A percentile compares a stretch with the other conserved stretches of the same genome.
These are phyloP conservation scores for Lyophyllum atratum DNA, from an alignment of 768 basidiomycete species.

Conservation along the genomic window DNA sequence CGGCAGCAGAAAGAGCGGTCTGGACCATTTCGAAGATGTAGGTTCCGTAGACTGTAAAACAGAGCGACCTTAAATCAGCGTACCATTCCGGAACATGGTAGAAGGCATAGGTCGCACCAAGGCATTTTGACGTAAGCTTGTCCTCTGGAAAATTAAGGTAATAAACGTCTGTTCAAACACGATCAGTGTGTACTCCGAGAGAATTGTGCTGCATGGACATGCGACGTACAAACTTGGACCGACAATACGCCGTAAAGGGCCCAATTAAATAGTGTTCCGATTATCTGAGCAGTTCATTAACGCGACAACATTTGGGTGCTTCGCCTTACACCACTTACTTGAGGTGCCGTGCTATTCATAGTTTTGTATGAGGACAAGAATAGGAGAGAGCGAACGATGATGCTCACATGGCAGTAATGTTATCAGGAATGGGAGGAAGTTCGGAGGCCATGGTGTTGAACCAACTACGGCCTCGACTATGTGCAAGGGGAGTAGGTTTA, in stretches of 20 bases:
- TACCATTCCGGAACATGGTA: no score
- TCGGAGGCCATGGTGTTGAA: not conserved
- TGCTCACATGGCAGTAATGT: not conserved
- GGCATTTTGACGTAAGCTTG: not conserved
- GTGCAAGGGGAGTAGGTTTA: no score
- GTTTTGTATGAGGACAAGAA: not conserved
- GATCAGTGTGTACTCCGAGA: not conserved
- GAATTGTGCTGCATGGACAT: not conserved
- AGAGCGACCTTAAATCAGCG: no score
- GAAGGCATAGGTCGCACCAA: not conserved
- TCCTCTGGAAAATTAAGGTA: not conserved
- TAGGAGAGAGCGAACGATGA: not conserved
- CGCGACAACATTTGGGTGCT: not conserved
- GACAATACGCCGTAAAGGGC: not conserved
- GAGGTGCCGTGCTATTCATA: not conserved
- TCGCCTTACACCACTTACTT: no score
- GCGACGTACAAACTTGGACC: not conserved
- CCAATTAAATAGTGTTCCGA: not conserved
- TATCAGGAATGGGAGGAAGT: not conserved
- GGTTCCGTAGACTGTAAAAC: not conserved
- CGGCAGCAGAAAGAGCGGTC: not conserved
- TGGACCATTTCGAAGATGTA: not conserved
- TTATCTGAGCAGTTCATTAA: not conserved
- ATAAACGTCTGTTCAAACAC: not conserved
- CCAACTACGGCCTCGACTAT: no score